Base-by-base conservation (phyloP, 768 basidiomycete species). In the Collybia sp. region DNA sequence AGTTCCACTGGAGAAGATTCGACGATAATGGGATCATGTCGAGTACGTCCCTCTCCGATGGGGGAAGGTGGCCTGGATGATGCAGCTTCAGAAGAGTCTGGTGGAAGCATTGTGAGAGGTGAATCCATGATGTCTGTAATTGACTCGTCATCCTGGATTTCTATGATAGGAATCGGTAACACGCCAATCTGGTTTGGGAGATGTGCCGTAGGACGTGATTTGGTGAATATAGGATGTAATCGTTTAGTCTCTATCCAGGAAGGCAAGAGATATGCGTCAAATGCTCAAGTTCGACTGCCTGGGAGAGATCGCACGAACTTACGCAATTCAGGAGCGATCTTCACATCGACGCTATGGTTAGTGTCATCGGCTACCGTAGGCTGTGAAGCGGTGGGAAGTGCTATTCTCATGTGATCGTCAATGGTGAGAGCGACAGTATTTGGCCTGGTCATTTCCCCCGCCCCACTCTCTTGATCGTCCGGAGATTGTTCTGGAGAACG, bases 1-100 rank as follows among this genome's bases (percentile, higher is more conserved):
- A 49, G 56, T 53, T 59, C 66, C 9, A 66, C 45, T 12, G 75
- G 72, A 34, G 72, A 71, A 12, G 65, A 66, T 40, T 72, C 70
- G 15, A 77, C 65, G 34, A 76, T 51, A 44, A 77, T 75, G 13
- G 76, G 74, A 39, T 66, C 56, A 30, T 69, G 63, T 43, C 64
- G 62, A 43, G 65, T 70, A 40, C 57, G 57, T n/a, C 59, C 65
- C 33, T 53, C 58, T 31, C 44, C 44, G 10, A 30, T 19, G 6
- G 39, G 36, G 31, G 36, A 20, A 43, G 30, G 32, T 12, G 34
- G 32, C 6, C 16, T 25, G 25, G 25, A 25, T 25, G 25, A 25
- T 25, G 25, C 25, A 25, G 25, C 25, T 8, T 25, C 25, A 25
- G 25, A 25, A 25, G 25, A 25, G 8, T 25, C 25, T 25, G 25